Evolutionary conservation across 208 protist genomes (phyloP), one percentile per base, ranked within the genome.

Genomic region (Wallacemonas sp.): DNA sequence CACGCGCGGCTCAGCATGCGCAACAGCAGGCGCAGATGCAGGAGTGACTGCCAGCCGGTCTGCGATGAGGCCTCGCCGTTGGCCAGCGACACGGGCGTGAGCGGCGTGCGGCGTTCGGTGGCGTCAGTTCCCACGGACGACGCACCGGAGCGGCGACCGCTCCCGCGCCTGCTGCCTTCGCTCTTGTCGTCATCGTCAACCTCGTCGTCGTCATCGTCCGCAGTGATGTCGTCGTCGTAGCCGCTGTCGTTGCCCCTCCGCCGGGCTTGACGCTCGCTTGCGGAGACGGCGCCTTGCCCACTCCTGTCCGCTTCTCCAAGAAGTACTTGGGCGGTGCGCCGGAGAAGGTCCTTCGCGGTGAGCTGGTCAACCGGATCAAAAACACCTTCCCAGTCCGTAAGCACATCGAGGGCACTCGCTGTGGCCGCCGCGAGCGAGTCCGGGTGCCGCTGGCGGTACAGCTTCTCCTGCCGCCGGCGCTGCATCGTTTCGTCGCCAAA

Each of bases 121-220:
- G n/a, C n/a, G n/a, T n/a, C n/a, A n/a, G n/a, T n/a, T n/a, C n/a
- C n/a, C 1, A 26, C n/a, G 21, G 1, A 30, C 37, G 12, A 45
- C 13, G 46, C 39, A 22, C 6, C 70, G 57, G 19, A 71, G 65
- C 42, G 65, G 12, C 2, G 48, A 41, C 64, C 71, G 71, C 44
- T 67, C 54, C 17, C 41, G 15, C 46, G 68, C 63, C 36, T 75
- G 61, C 39, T 65, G 69, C n/a, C 36, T 32, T 8, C 45, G 26
- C 37, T 75, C 69, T 57, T n/a, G n/a, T n/a, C n/a, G n/a, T n/a
- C n/a, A n/a, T n/a, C n/a, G 41, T 19, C 17, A 46, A 6, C 39
- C 17, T 45, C 39, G 22, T 19, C 17, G 39, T 21, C 4, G 10
- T 19, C 39, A 53, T 53, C 45, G 10, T 53, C 45, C 2, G 6